A percentile compares a stretch with the other conserved stretches of the same genome.
phyloP scores from a whole-genome alignment of 2,329 filamentous ascomycete species.

The Knufia petricola region DNA sequence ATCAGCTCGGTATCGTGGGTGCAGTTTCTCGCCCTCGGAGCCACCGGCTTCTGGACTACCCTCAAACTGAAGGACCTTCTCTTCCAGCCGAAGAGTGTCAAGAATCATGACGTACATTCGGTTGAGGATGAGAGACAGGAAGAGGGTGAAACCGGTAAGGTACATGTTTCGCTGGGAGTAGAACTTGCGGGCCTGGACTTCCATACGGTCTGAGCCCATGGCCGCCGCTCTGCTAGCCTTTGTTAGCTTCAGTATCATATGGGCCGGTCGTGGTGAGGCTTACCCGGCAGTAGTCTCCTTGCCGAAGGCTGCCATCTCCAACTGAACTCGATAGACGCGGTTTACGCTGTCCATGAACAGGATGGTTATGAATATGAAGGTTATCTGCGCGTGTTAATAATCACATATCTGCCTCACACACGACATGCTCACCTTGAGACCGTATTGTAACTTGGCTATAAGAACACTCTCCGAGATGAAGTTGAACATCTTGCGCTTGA shows the following conservation, averaged over 20 bases:
- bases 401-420: too few species aligned
- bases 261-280: constrained; percentile 23
- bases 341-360: constrained; percentile 95
- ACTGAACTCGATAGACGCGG: constrained; percentile 91
- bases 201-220: constrained; percentile 87
- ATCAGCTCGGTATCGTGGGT: constrained; percentile 61
- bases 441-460: constrained; percentile 91
- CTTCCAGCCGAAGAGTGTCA: constrained; percentile 82
- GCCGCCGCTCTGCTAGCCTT: constrained; percentile 49
- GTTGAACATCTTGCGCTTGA: constrained; percentile 79
- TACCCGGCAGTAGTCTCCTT: constrained; percentile 52
- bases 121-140: constrained; percentile 95
- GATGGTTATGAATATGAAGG: constrained; percentile 97
- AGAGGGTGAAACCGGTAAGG: constrained; percentile 97
- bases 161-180: constrained; percentile 99
- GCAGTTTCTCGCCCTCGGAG: constrained; percentile 64
- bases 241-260: neutral
- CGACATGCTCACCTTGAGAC: constrained; percentile 75
- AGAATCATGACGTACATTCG: constrained; percentile 97
- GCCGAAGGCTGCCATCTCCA: constrained; percentile 66
- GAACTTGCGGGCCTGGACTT: constrained; percentile 98
- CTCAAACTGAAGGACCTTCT: constrained; percentile 78
- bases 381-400: too few species aligned
- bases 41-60: constrained; percentile 49
- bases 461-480: constrained; percentile 86